Percentiles rank a stretch among this genome's conserved stretches.
Evolutionary conservation across 208 protist genomes (phyloP).

Genomic region (Wallacemonas rigidus): DNA sequence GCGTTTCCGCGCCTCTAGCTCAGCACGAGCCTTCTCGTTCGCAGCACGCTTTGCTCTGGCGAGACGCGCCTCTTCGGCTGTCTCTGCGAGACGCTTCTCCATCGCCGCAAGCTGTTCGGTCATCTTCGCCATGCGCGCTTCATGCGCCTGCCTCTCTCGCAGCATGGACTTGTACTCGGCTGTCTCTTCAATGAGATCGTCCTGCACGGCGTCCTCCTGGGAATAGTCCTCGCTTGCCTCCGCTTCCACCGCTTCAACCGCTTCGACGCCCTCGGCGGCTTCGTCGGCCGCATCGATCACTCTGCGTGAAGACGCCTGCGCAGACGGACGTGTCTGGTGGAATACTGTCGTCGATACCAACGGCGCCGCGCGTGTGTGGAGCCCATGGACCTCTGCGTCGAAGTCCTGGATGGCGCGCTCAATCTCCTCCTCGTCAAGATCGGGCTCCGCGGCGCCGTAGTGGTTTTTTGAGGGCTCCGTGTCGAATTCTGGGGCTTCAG

Average conservation of each 20-base stretch:
- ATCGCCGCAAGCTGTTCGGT: constrained; percentile 4
- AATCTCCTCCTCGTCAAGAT: constrained; percentile 44
- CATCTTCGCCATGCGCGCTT: constrained; percentile 22
- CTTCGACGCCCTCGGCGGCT: background rate
- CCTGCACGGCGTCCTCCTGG: constrained; percentile 23
- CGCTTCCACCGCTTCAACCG: constrained; percentile 18
- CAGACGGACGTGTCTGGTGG: background rate
- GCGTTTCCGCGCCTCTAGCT: constrained; percentile 63
- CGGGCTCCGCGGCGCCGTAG: constrained; percentile 27
- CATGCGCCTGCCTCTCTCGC: constrained; percentile 31
- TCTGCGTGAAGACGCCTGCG: background rate
- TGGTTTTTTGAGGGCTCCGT: constrained; percentile 45
- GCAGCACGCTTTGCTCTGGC: constrained; percentile 15
- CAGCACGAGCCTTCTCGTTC: constrained; percentile 28
- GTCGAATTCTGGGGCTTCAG: constrained; percentile 47
- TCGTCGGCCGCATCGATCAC: background rate
- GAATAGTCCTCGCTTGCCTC: background rate
- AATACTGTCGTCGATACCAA: background rate
- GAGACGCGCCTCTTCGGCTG: background rate
- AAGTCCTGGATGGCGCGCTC: constrained; percentile 20
- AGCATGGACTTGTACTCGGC: constrained; percentile 21
- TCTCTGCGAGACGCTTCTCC: constrained; percentile 16
- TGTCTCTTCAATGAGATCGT: constrained; percentile 16
- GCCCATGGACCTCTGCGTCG: constrained; percentile 35
- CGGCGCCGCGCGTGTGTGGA: constrained; percentile 1